phyloP scores from a whole-genome alignment of 257 asterid species.

The Lavandula angustifolia region DNA sequence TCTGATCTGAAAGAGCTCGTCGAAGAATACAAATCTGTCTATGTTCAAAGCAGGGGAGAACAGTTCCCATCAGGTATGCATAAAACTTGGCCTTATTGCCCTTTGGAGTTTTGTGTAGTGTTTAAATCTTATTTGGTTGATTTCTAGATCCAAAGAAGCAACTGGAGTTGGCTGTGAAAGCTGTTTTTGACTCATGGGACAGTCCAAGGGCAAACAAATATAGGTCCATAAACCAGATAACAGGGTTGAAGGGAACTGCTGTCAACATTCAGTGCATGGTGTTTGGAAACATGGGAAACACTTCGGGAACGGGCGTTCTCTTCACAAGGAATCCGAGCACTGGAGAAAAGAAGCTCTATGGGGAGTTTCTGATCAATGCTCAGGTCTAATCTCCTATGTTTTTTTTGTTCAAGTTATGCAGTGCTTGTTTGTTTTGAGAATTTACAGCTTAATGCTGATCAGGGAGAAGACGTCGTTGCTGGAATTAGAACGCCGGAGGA shows the following conservation, averaged over 20 bases:
- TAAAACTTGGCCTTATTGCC: not conserved
- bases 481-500: conserved; percentile 96
- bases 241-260: conserved; percentile 91
- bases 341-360: conserved; percentile 90
- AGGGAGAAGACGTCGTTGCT: conserved; percentile 97
- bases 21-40: conserved; percentile 80
- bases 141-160: conserved; percentile 75
- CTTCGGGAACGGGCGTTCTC: conserved; percentile 96
- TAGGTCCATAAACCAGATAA: conserved; percentile 80
- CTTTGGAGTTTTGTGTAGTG: too few relatives aligned
- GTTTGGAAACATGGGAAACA: conserved; percentile 97
- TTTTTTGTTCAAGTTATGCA: too few relatives aligned
- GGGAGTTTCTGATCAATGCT: conserved; percentile 90
- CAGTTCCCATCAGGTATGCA: conserved; percentile 80
- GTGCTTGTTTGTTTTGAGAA: too few relatives aligned
- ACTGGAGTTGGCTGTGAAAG: conserved; percentile 80
- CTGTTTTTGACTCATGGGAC: conserved; percentile 96
- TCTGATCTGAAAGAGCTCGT: conserved; percentile 82
- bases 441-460: too few relatives aligned
- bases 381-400: conserved; percentile 27
- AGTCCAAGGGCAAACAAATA: conserved; percentile 88
- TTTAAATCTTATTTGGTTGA: not conserved
- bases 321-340: conserved; percentile 96
- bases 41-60: conserved; percentile 72
- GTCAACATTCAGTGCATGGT: conserved; percentile 97